Conservation (phyloP, 2,329 filamentous ascomycete genomes). For the Magnaporthiopsis incrustans region DNA sequence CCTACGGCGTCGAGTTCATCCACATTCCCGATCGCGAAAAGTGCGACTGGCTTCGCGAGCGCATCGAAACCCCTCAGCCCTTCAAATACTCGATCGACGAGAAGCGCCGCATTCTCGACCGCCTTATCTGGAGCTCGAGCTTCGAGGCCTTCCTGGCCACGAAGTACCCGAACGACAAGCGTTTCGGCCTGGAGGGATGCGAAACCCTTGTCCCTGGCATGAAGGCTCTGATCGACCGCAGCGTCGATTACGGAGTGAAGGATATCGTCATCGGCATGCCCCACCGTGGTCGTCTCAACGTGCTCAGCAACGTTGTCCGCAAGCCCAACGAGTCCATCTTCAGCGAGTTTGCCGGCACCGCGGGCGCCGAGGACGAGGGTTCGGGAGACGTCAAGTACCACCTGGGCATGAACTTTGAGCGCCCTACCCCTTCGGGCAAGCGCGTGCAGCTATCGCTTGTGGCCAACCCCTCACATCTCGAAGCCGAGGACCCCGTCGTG, state of each 20-base stretch:
- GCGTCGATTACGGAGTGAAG: conserved; percentile 96
- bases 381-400: conserved; percentile 99
- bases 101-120: conserved; percentile 95
- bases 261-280: conserved; percentile 99
- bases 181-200: conserved; percentile 95
- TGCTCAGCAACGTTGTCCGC: conserved; percentile 95
- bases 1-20: conserved; percentile 97
- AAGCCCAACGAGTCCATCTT: conserved; percentile 99
- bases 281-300: conserved; percentile 95
- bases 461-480: conserved; percentile 95
- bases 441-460: conserved; percentile 98
- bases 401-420: conserved; percentile 99
- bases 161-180: conserved; percentile 99
- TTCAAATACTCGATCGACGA: conserved; percentile 98
- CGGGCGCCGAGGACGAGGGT: conserved; percentile 85
- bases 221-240: conserved; percentile 98
- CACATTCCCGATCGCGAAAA: conserved; percentile 96
- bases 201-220: conserved; percentile 96
- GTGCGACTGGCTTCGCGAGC: conserved; percentile 96
- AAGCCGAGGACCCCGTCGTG: conserved; percentile 96
- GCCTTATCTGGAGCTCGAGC: conserved; percentile 96
- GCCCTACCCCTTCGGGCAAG: conserved; percentile 94
- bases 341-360: conserved; percentile 88
- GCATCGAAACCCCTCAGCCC: conserved; percentile 84
- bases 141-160: conserved; percentile 94